These are phyloP conservation scores for Domatiomyces catenatus DNA, from an alignment of 2,329 filamentous ascomycete genomes.

Conservation along the genomic window DNA sequence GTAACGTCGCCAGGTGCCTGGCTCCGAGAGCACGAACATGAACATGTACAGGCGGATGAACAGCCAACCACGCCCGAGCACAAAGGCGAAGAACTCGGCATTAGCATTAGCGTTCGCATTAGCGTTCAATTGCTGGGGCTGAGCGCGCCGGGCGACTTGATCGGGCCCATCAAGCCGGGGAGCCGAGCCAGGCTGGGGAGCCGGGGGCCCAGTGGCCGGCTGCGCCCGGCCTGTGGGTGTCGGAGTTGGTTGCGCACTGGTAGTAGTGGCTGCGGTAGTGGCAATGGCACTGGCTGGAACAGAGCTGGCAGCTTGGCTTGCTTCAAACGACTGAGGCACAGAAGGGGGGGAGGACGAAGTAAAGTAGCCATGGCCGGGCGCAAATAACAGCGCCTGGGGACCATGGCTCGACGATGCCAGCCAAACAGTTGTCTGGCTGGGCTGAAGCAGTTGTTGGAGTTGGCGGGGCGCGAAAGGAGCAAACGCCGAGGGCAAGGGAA, in stretches of 20 bases:
- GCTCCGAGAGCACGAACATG: conserved; percentile 41
- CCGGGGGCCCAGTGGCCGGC: not conserved
- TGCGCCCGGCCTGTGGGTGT: not conserved
- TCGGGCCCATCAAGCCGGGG: not conserved
- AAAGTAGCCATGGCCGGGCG: conserved; percentile 14
- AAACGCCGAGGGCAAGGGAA: conserved; percentile 1
- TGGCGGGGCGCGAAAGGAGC: not conserved
- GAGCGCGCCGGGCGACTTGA: not conserved
- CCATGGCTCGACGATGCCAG: conserved; percentile 13
- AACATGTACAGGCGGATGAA: conserved; percentile 43
- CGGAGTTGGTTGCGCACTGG: not conserved
- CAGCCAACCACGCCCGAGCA: conserved; percentile 38
- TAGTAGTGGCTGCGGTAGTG: not conserved
- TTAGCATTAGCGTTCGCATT: not conserved
- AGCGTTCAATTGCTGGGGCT: not conserved
- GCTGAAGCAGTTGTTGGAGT: not conserved
- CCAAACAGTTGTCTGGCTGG: conserved; percentile 10
- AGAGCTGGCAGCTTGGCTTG: not conserved
- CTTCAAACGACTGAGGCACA: not conserved
- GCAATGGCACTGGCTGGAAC: not conserved
- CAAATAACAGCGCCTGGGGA: conserved; percentile 16
- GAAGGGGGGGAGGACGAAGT: conserved; percentile 1
- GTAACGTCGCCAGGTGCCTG: conserved; percentile 31
- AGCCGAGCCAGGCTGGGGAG: not conserved
- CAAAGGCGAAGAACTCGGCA: conserved; percentile 25